Base-by-base conservation (phyloP, 805 yeast genomes). In the Pachysolen tannophilus region DNA sequence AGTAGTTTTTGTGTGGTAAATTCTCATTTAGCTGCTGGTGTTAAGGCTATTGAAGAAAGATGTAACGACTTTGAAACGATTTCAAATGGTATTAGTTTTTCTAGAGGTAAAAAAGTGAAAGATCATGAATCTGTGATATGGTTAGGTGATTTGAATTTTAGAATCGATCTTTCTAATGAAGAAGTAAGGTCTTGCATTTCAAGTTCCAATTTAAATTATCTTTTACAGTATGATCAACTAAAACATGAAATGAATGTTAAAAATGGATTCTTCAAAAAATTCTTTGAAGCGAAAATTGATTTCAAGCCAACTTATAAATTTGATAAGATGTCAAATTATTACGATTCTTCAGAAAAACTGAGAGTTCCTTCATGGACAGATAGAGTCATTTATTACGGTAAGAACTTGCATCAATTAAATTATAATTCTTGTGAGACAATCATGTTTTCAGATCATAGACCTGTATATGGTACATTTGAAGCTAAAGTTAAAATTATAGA, bases 341-440 rank as follows among this genome's bases (percentile, higher is more conserved):
- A 88, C 53, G 99, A 92, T 54, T 72, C 94, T 0, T 79, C 94
- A 27, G 97, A 90, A 49, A 92, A 92, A 56, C 79, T 78, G 56
- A 72, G 99, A 42, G 78, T 84, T 9, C 99, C 98, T 1, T 94
- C 98, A 0, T 92, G 98, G 98, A 88, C 97, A 3, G 99, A 92
- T 60, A 63, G 98, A 38, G 30, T 37, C 37, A 60, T 90, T 32
- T 79, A 68, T 48, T 65, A 69, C 40, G 86, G 94, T 26, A 54
- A 63, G 4, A 60, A 59, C 13, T 48, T 87, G 28, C 58, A 64
- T 27, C 92, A 85, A 31, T 51, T 77, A 42, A 75, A 76, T 34
- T 92, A 92, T 53, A 72, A 77, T 36, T 72, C 81, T 33, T 76
- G 78, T 1, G 74, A 74, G 44, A 58, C 57, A 16, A 56, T 90